Evolutionary conservation across 176 grass and related monocot species (phyloP), one percentile per base, ranked within the genome.

Genomic region (Melocanna baccifera): DNA sequence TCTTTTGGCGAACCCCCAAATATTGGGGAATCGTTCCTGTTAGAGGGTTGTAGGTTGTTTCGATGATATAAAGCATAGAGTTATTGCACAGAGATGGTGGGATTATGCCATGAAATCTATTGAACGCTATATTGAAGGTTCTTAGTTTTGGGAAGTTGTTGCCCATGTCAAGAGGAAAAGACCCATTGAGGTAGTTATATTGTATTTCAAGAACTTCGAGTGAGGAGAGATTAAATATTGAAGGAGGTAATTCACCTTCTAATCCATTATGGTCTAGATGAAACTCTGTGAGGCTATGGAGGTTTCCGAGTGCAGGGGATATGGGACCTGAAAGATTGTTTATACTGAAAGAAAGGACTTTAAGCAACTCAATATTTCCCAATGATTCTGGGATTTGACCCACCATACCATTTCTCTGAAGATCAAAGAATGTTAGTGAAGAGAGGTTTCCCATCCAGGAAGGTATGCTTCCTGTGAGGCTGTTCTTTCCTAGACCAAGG

Each of bases 361-460:
- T n/a, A 67, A 77, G 83, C 73, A 77, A 30, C 25, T 46, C 28
- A 32, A 85, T 48, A 7, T 30, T 77, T n/a, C 83, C 83, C 32
- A 85, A 42, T 58, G 73, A 77, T 32, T 77, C 64, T 46, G 73
- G 73, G 53, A 85, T 85, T 39, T 6, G n/a, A n/a, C n/a, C n/a
- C n/a, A n/a, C n/a, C n/a, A n/a, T n/a, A n/a, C n/a, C n/a, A n/a
- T n/a, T n/a, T n/a, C n/a, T n/a, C n/a, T n/a, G 25, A 22, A 84
- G 12, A 56, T 20, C 29, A 30, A 30, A 30, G 29, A 30, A 53
- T 34, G 28, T 11, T 1, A 84, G 72, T 2, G 82, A 84, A 28
- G 62, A 77, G 16, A 85, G 73, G 50, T 86, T 78, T 32, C 84
- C 75, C 37, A 86, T 4, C 84, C 76, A 47, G 28, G 65, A 37